Evolutionary conservation across 495 filamentous ascomycete species (phyloP).

Genomic region (Acidomyces sp.): DNA sequence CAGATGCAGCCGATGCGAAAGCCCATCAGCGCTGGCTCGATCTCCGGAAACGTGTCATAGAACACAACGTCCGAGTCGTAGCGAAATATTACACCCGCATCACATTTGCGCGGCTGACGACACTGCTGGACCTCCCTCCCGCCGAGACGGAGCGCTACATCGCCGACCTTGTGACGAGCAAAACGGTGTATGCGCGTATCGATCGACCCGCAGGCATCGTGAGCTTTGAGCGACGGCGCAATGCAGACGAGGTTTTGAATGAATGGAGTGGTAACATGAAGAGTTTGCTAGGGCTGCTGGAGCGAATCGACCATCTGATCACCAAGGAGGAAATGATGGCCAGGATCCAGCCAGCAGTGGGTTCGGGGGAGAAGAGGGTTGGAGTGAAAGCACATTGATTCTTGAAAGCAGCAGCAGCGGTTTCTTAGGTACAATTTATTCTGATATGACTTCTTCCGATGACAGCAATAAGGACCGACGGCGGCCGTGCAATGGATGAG

Average conservation of each 20-base stretch:
- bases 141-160: constrained; percentile 98
- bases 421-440: no score
- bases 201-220: constrained; percentile 86
- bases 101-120: constrained; percentile 71
- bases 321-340: constrained; percentile 99
- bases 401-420: no score
- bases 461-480: no score
- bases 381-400: no score
- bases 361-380: constrained; percentile 9
- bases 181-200: constrained; percentile 96
- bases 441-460: no score
- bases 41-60: constrained; percentile 91
- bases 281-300: constrained; percentile 78
- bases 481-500: no score
- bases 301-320: constrained; percentile 94
- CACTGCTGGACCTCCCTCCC: constrained; percentile 80
- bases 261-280: constrained; percentile 99
- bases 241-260: constrained; percentile 94
- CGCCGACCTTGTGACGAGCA: constrained; percentile 82
- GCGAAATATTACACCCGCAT: constrained; percentile 99
- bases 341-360: constrained; percentile 54
- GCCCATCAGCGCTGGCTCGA: constrained; percentile 78
- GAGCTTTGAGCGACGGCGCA: constrained; percentile 81
- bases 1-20: constrained; percentile 47
- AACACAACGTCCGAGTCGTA: constrained; percentile 94